Conservation (phyloP, 139 green algal species). For the Diplosphaera chodatii region DNA sequence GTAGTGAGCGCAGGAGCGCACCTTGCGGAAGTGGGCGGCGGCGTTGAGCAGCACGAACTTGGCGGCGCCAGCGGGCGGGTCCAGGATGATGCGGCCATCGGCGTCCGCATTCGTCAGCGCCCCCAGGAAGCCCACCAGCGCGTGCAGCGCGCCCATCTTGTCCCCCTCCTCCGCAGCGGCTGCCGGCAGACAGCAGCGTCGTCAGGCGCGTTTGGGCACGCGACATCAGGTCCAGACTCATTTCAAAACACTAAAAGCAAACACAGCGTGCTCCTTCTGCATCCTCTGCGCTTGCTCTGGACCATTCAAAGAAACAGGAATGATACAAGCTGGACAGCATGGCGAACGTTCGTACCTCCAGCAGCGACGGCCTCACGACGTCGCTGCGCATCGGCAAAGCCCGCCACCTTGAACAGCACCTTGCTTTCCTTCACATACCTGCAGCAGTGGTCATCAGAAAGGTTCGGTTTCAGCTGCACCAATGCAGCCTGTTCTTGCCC, state of each 20-base stretch:
- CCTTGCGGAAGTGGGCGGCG: slow-evolving; percentile 64
- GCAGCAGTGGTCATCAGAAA: background rate
- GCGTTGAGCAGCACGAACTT: slow-evolving; percentile 83
- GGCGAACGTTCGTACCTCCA: background rate
- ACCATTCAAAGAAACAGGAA: too few species aligned
- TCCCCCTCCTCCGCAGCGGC: background rate
- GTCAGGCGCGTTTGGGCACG: too few species aligned
- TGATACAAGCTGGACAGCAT: too few species aligned
- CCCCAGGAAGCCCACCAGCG: slow-evolving; percentile 61
- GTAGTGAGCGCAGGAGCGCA: too few species aligned
- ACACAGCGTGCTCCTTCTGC: too few species aligned
- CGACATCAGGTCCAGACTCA: too few species aligned
- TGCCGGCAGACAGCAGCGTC: too few species aligned
- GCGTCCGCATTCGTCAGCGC: slow-evolving; percentile 72
- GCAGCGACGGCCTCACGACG: background rate
- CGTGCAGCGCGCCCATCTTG: slow-evolving; percentile 45
- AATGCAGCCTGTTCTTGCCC: too few species aligned
- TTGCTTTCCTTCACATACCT: slow-evolving; percentile 70
- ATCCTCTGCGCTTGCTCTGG: too few species aligned
- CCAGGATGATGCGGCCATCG: slow-evolving; percentile 81
- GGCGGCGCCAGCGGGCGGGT: slow-evolving; percentile 8
- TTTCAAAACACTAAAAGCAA: too few species aligned
- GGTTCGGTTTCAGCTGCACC: too few species aligned
- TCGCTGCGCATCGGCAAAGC: slow-evolving; percentile 14
- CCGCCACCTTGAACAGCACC: slow-evolving; percentile 77